Evolutionary conservation across 805 yeast genomes (phyloP).

Genomic region (Suhomyces canberraensis): DNA sequence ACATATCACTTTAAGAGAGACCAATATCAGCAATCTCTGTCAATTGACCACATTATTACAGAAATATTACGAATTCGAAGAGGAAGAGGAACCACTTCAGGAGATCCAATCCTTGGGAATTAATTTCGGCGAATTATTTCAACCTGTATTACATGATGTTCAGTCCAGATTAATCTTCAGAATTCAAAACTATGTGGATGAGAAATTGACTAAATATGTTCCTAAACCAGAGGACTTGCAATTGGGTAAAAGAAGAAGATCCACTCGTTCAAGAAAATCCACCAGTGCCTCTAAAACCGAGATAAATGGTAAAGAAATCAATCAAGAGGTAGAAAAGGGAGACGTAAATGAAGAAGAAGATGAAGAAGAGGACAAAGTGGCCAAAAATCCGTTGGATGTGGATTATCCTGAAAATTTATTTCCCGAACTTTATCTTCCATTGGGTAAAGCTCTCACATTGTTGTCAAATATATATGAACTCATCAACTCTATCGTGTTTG

Average conservation of each 20-base stretch:
- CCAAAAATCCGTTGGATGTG: slow-evolving; percentile 17
- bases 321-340: not conserved
- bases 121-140: slow-evolving; percentile 59
- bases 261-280: not conserved
- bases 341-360: not conserved
- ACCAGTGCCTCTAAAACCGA: not conserved
- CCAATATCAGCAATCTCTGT: slow-evolving; percentile 64
- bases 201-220: slow-evolving; percentile 60
- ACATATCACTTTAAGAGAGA: slow-evolving; percentile 65
- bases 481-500: slow-evolving; percentile 74
- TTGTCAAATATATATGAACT: slow-evolving; percentile 77
- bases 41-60: slow-evolving; percentile 70
- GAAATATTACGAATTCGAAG: slow-evolving; percentile 64
- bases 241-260: slow-evolving; percentile 38
- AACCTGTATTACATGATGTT: slow-evolving; percentile 69
- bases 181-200: slow-evolving; percentile 69
- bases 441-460: slow-evolving; percentile 63
- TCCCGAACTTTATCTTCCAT: slow-evolving; percentile 64
- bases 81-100: slow-evolving; percentile 19
- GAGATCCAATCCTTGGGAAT: slow-evolving; percentile 15
- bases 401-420: slow-evolving; percentile 38
- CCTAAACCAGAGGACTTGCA: slow-evolving; percentile 69
- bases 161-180: slow-evolving; percentile 81
- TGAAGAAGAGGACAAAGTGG: not conserved
- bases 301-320: slow-evolving; percentile 6